phyloP scores from a whole-genome alignment of 257 asterid species.

The Petunia axillaris region DNA sequence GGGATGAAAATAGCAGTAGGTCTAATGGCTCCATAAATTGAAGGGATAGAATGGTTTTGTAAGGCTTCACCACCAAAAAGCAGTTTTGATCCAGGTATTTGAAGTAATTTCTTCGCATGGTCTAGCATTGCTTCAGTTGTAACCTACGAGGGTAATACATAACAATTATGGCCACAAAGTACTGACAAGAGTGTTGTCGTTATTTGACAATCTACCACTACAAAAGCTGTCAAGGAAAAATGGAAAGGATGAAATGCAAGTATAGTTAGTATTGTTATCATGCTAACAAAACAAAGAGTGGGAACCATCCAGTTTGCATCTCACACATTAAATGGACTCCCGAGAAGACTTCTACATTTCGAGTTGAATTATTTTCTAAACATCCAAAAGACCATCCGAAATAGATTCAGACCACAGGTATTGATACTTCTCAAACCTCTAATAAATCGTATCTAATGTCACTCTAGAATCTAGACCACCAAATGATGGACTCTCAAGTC shows the following conservation, averaged over 20 bases:
- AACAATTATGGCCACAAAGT: background rate
- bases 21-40: conserved; percentile 85
- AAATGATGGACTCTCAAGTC: background rate
- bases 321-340: conserved; percentile 1
- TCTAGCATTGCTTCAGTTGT: conserved; percentile 86
- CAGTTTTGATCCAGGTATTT: conserved; percentile 83
- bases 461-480: background rate
- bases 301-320: background rate
- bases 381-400: background rate
- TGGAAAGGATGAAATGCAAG: background rate
- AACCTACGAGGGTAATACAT: conserved; percentile 45
- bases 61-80: conserved; percentile 88
- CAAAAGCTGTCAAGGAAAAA: background rate
- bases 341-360: background rate
- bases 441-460: background rate
- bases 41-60: conserved; percentile 79
- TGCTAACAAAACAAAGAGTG: background rate
- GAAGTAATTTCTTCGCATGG: conserved; percentile 65
- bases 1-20: conserved; percentile 97
- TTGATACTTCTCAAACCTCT: background rate
- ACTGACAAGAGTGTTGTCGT: background rate
- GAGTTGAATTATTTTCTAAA: background rate
- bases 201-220: background rate
- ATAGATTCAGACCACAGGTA: background rate
- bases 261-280: background rate